These are phyloP conservation scores for Coemansia interrupta DNA, from an alignment of 192 early-diverging fungal genomes.

Conservation along the genomic window DNA sequence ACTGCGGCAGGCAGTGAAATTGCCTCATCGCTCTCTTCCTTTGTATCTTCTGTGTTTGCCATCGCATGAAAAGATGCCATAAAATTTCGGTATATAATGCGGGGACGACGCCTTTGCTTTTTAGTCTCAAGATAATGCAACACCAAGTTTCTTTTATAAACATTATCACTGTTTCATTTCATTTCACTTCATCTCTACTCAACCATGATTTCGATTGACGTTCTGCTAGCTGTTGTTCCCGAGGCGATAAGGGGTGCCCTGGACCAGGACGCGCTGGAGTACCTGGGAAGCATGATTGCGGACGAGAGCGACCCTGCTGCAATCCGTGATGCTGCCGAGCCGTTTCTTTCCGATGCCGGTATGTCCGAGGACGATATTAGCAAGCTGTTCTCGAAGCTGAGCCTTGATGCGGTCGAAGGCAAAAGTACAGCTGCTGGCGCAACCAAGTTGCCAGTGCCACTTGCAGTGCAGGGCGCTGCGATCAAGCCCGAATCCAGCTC, in stretches of 20 bases:
- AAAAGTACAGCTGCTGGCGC: conserved; percentile 7
- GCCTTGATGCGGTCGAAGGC: conserved; percentile 11
- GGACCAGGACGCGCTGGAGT: conserved; percentile 55
- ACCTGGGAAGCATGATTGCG: conserved; percentile 43
- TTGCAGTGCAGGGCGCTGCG: conserved; percentile 1
- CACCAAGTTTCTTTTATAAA: neutral
- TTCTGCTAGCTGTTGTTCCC: conserved; percentile 28
- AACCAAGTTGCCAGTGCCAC: conserved; percentile 12
- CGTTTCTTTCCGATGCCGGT: conserved; percentile 63
- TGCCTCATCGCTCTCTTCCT: no score
- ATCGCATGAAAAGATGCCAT: no score
- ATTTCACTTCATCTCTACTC: neutral
- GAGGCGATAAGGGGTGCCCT: conserved; percentile 29
- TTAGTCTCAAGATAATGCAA: neutral
- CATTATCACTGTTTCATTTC: neutral
- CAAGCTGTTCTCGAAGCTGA: conserved; percentile 49
- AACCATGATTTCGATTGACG: conserved; percentile 27
- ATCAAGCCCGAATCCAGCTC: neutral
- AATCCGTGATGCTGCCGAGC: conserved; percentile 61
- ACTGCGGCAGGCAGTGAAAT: no score
- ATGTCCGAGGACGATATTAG: conserved; percentile 53
- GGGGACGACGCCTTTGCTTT: neutral
- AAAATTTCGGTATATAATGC: neutral
- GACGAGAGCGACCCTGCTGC: conserved; percentile 41
- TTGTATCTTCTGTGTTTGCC: no score